phyloP scores from a whole-genome alignment of 345 rosid species.

The Eucalyptus dawsonii region DNA sequence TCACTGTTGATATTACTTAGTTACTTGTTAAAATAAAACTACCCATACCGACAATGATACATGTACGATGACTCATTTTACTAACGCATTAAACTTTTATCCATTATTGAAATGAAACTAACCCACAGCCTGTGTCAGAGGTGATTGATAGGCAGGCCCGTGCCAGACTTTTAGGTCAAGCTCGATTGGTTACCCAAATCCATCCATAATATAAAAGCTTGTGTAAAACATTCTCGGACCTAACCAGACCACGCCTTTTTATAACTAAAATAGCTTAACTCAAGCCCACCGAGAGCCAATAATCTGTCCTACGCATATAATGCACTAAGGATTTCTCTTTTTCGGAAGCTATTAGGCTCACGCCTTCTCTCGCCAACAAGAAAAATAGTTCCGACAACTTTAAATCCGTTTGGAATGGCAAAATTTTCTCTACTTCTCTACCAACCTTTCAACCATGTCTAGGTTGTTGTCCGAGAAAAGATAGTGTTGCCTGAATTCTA shows the following conservation, averaged over 20 bases:
- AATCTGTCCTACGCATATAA: neutral
- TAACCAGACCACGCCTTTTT: neutral
- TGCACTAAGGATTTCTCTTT: neutral
- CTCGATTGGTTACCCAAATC: neutral
- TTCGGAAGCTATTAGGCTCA: neutral
- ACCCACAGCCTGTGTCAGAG: neutral
- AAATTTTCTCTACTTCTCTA: neutral
- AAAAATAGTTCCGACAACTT: neutral
- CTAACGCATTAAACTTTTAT: neutral
- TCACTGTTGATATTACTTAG: neutral
- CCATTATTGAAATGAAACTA: neutral
- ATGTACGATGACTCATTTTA: neutral
- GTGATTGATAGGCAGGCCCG: neutral
- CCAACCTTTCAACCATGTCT: neutral
- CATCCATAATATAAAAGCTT: neutral
- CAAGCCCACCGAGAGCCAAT: neutral
- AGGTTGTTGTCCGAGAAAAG: neutral
- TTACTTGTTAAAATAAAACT: neutral
- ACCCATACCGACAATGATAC: neutral
- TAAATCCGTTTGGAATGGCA: neutral
- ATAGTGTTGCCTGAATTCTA: neutral
- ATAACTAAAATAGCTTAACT: neutral
- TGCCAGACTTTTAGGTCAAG: neutral
- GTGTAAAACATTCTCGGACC: neutral
- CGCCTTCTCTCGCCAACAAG: neutral